Evolutionary conservation across 805 yeast species (phyloP), one percentile per base, ranked within the genome.

Genomic region (Metschnikowia bowlesiae): DNA sequence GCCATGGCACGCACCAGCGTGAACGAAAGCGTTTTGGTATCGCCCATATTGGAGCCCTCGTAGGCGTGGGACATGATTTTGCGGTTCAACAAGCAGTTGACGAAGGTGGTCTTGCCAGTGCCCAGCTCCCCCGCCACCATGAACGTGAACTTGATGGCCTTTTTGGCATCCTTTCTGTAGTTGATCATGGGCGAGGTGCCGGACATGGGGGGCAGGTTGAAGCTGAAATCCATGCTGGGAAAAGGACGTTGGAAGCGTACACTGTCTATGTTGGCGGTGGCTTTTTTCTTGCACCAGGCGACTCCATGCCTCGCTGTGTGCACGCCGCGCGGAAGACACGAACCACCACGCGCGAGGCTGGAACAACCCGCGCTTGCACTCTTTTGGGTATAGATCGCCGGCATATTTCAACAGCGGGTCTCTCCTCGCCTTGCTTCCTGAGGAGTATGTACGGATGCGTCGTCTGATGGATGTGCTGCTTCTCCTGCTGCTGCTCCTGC

Each of bases 91-190:
- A 87, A 63, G 40, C 87, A 77, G 61, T 87, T 87, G 53, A 86
- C 73, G 61, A 87, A 87, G 0, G 92, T 82, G 18, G 91, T 81
- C 62, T 86, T 87, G 9, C 95, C 95, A 0, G 88, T 79, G 14
- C 92, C 92, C 53, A 83, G 77, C 43, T 81, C 80, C 16, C 95
- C 95, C 26, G 83, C 81, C 14, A 85, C 77, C 82, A 87, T 76
- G 59, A 87, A 71, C 37, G 90, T 82, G 70, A 86, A 86, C 55
- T 85, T 82, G 61, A 85, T 76, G 36, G 89, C 90, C 60, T 87
- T 83, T 61, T 80, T 84, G 55, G 82, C 79, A 59, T 86, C 91
- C 63, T 83, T 85, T 49, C 83, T 75, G 56, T 85, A 73, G 59
- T 73, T 72, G 60, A 73, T 72, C 70, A 73, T 70, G 50, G 78